Percentiles rank a stretch among this genome's conserved stretches.
phyloP scores from a whole-genome alignment of 805 yeast species.

The Priceomyces carsonii region DNA sequence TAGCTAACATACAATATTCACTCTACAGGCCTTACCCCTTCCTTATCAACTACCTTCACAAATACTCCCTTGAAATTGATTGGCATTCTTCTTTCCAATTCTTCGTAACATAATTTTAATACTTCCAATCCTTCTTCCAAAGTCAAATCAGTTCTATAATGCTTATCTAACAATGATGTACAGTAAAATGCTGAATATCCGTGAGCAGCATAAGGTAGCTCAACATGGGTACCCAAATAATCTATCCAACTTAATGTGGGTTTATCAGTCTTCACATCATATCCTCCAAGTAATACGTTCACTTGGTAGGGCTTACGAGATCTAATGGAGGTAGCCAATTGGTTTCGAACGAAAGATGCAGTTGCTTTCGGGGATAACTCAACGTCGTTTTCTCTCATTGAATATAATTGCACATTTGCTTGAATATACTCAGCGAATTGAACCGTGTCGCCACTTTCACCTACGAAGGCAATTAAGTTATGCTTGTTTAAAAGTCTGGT shows the following conservation, averaged over 20 bases:
- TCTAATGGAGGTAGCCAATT: constrained; percentile 84
- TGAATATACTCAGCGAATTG: constrained; percentile 94
- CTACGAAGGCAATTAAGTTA: constrained; percentile 83
- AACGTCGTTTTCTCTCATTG: constrained; percentile 74
- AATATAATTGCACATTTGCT: constrained; percentile 86
- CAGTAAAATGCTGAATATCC: constrained; percentile 98
- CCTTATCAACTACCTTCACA: constrained; percentile 65
- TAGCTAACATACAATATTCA: too few species aligned
- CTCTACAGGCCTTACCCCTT: constrained; percentile 49
- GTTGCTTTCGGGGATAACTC: constrained; percentile 85
- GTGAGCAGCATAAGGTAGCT: constrained; percentile 94
- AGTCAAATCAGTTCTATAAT: constrained; percentile 75
- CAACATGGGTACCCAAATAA: constrained; percentile 88
- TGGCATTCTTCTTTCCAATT: constrained; percentile 83
- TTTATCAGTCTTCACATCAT: constrained; percentile 54
- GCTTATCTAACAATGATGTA: constrained; percentile 85
- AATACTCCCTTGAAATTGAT: constrained; percentile 89
- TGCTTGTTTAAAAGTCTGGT: constrained; percentile 68
- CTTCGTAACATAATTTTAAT: constrained; percentile 71
- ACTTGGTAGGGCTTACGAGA: constrained; percentile 93
- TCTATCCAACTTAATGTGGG: constrained; percentile 88
- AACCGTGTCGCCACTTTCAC: constrained; percentile 95
- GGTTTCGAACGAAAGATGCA: constrained; percentile 84
- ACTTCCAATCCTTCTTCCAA: constrained; percentile 77
- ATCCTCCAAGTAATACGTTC: constrained; percentile 86